Base-by-base conservation (phyloP, 78 protist genomes). In the Dictyostelium capitatum region DNA sequence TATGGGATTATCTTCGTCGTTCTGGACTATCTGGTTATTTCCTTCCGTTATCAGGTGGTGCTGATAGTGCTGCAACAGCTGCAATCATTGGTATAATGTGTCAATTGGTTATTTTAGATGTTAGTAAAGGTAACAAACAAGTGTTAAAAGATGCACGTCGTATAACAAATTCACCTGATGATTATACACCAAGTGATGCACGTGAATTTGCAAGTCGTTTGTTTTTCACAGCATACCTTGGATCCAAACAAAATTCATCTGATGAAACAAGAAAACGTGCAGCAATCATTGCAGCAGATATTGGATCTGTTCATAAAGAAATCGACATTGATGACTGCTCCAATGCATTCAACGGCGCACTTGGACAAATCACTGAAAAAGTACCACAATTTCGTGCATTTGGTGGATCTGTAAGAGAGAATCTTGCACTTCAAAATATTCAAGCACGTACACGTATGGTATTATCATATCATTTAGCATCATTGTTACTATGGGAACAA, bases 1-100 rank as follows among this genome's bases (percentile, higher is more conserved):
- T 97, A 32, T 97, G 98, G 99, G 99, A 97, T 79, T 97, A 97
- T 81, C 90, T 97, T 37, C 91, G 99, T 19, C 94, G 99, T 69
- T 83, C 94, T 4, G 96, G 98, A 20, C 11, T 81, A 23, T 25
- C 62, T 20, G 98, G 98, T 30, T 97, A 57, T 89, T 96, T 96
- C 32, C 69, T 97, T 4, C 97, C 98, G 0, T 85, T 97, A 17
- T 89, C 97, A 11, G 99, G 99, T 20, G 99, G 99, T n/a, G 97
- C 97, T 0, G 98, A 97, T 89, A 74, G 92, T 65, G 70, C 95
- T 9, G 62, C 97, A 6, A 89, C 96, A 4, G 97, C 97, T 8
- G 95, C 97, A 8, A 91, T 97, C 25, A 97, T 96, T 12, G 95
- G 79, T 37, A 67, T 65, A n/a, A 96, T 95, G 96, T 95, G 97